A percentile compares a stretch with the other conserved stretches of the same genome.
Conservation (phyloP, 768 basidiomycete species). For the Pulveroboletus sp. region DNA sequence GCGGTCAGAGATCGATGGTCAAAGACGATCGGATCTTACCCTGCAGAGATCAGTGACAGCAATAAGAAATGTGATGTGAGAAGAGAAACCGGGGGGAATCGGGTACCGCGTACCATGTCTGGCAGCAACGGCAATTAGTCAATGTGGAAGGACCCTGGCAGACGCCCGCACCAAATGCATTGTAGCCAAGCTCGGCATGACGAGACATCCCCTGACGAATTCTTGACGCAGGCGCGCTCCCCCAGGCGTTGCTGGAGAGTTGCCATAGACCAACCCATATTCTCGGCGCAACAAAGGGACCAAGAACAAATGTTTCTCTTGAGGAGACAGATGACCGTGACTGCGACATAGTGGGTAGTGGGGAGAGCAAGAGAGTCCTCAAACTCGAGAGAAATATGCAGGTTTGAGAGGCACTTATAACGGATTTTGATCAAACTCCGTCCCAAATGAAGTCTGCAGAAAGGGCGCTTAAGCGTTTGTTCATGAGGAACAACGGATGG, state of each 20-base stretch:
- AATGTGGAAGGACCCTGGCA: constrained; percentile 8
- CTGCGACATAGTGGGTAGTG: constrained; percentile 23
- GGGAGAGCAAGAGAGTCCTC: constrained; percentile 5
- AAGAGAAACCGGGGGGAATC: constrained; percentile 9
- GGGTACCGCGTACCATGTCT: constrained; percentile 55
- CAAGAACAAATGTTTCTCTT: constrained; percentile 52
- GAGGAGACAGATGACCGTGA: constrained; percentile 7
- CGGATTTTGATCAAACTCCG: constrained; percentile 31
- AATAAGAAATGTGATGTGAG: constrained; percentile 12
- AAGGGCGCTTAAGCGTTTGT: constrained; percentile 2
- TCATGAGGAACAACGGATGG: background rate
- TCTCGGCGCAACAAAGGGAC: constrained; percentile 57
- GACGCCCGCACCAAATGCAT: constrained; percentile 40
- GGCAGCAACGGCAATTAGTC: constrained; percentile 9
- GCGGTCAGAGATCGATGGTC: constrained; percentile 2
- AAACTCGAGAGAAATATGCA: constrained; percentile 7
- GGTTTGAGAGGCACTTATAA: constrained; percentile 18
- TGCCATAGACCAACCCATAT: constrained; percentile 85
- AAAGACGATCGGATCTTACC: constrained; percentile 19
- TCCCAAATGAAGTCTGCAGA: constrained; percentile 14
- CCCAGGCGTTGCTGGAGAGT: constrained; percentile 84
- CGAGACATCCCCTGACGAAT: constrained; percentile 66
- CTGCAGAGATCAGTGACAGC: constrained; percentile 13
- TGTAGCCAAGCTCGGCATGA: constrained; percentile 54
- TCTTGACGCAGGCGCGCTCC: constrained; percentile 62